Percentiles rank a stretch among this genome's conserved stretches.
Conservation (phyloP, 2,329 filamentous ascomycete species). For the Apiospora sp. region DNA sequence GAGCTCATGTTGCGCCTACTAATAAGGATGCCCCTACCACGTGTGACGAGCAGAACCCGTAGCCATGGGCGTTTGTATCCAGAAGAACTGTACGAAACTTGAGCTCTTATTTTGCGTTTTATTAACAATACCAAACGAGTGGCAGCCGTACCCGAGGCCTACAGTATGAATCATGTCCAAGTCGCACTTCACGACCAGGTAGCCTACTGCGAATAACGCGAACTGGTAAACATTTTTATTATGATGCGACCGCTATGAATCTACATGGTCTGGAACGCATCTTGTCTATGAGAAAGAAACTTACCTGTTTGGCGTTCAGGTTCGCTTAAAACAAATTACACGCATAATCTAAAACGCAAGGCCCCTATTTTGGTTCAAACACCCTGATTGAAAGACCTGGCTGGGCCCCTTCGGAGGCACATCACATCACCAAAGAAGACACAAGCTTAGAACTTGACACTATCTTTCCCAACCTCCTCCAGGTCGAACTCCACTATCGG, state of each 20-base stretch:
- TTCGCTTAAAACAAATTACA: background rate
- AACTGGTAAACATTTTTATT: background rate
- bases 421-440: background rate
- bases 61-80: background rate
- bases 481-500: background rate
- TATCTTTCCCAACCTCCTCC: background rate
- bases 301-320: background rate
- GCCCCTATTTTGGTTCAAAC: background rate
- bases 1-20: background rate
- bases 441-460: background rate
- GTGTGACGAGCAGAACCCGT: background rate
- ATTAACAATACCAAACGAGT: too few species aligned
- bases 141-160: background rate
- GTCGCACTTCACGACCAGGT: background rate
- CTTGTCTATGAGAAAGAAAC: background rate
- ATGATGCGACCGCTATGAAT: background rate
- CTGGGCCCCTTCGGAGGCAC: background rate
- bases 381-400: too few species aligned
- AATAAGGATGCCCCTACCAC: background rate
- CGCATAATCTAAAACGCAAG: background rate
- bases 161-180: background rate
- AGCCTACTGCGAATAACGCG: background rate
- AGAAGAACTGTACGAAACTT: background rate
- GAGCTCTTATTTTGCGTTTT: too few species aligned
- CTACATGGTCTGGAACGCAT: background rate